phyloP scores from a whole-genome alignment of 257 asterid genomes.

The Scutellaria baicalensis region DNA sequence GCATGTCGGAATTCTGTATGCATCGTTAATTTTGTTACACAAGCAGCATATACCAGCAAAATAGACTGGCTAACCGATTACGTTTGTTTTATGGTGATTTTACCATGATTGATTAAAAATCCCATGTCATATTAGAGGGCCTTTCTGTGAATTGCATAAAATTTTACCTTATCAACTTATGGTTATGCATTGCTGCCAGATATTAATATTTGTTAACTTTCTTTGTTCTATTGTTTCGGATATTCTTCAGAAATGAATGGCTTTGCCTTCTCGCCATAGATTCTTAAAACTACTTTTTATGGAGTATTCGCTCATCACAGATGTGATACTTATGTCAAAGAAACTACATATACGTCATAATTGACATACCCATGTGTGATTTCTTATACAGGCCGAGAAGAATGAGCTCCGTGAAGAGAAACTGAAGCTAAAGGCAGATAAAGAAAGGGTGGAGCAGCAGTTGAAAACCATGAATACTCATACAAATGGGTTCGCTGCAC shows the following conservation, averaged over 20 bases:
- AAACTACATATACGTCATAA: neutral
- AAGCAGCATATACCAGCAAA: neutral
- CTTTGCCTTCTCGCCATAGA: neutral
- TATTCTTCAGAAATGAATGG: too few species aligned
- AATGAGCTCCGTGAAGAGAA: conserved; percentile 80
- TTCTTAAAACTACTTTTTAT: neutral
- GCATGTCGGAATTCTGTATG: neutral
- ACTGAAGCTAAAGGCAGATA: conserved; percentile 51
- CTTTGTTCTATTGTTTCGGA: neutral
- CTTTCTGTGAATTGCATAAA: neutral
- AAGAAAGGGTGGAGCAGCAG: conserved; percentile 64
- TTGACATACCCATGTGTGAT: neutral
- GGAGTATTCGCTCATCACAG: neutral
- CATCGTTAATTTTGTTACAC: neutral
- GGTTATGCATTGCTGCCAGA: neutral
- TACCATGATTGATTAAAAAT: neutral
- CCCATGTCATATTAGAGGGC: neutral
- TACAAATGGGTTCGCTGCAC: conserved; percentile 42
- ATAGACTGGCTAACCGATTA: neutral
- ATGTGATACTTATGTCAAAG: neutral
- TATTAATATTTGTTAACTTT: neutral
- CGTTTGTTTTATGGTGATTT: neutral
- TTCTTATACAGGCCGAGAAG: conserved; percentile 50
- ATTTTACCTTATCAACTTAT: neutral
- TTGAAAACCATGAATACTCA: conserved; percentile 35